These are phyloP conservation scores for Aeschynomene evenia DNA, from an alignment of 306 rosid species.

Conservation along the genomic window DNA sequence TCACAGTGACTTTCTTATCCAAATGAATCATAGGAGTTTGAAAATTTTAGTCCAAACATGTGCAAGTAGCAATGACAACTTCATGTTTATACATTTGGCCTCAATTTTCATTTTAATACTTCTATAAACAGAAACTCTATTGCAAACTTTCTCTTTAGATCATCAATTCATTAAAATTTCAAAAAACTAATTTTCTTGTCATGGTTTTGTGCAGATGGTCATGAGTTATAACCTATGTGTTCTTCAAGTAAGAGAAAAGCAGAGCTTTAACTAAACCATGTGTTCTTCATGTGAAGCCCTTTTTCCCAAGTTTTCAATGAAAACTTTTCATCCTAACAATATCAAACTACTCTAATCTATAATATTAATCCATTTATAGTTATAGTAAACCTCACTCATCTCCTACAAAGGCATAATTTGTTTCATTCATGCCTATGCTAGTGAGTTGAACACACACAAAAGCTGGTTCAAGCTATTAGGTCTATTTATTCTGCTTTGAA, in stretches of 20 bases:
- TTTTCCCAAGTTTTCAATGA: background rate
- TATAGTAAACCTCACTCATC: conserved; percentile 21
- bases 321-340: conserved; percentile 3
- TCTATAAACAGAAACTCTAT: background rate
- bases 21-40: background rate
- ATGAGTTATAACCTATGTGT: conserved; percentile 1
- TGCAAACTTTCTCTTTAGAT: background rate
- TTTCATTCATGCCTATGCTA: conserved; percentile 10
- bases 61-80: background rate
- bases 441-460: conserved; percentile 18
- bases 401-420: conserved; percentile 4
- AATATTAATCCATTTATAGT: conserved; percentile 1
- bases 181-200: conserved; percentile 22
- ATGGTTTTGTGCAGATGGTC: conserved; percentile 35
- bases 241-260: conserved; percentile 15
- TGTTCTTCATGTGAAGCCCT: conserved; percentile 6
- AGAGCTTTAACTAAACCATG: conserved; percentile 15
- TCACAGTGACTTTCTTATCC: background rate
- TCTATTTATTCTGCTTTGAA: conserved; percentile 17
- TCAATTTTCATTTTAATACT: background rate
- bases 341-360: conserved; percentile 4
- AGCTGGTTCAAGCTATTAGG: background rate
- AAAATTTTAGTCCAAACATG: background rate
- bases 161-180: background rate
- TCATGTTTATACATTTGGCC: background rate